Evolutionary conservation across 257 asterid species (phyloP), one percentile per base, ranked within the genome.

Genomic region (Anisodus tanguticus): DNA sequence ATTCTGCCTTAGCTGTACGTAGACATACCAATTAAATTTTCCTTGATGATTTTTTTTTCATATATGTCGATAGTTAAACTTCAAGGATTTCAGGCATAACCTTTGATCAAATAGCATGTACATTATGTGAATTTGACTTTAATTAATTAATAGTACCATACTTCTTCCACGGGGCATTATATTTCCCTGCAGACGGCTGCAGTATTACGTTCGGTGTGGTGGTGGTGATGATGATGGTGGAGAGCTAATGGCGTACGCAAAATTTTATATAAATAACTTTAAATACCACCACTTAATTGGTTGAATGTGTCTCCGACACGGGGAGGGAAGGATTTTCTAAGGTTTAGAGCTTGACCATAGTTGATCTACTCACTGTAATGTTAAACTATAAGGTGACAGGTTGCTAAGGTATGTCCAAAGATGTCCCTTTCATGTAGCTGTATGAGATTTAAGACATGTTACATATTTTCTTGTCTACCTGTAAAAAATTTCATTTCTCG

Each of bases 171-270:
- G 31, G 15, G 71, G 4, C 8, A 64, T 64, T 64, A 64, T 10
- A 26, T 64, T 64, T 26, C 37, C 43, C 0, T 10, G 35, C 2
- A 31, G 35, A 31, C 35, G 35, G 35, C 35, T 31, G 43, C 3
- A 10, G 0, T 5, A 22, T 63, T 63, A 51, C 6, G 3, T 16
- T 58, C 1, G 9, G 2, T 26, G 70, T 22, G 16, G 8, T 63
- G 69, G 35, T 3, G 70, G 16, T 31, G 35, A 1, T 31, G 35
- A 1, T 31, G 35, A 31, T 31, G 2, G 35, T 10, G 8, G 16
- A 22, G 0, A 11, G 0, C 10, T 15, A 26, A 0, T 22, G 12
- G 1, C 17, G 4, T 26, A 22, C 41, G 0, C 17, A 64, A 0
- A 64, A 10, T 26, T 64, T 63, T 4, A 1, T 13, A 53, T 4